Evolutionary conservation across 179 eudicot genomes (phyloP), one percentile per base, ranked within the genome.

Genomic region (Corrigiola litoralis): DNA sequence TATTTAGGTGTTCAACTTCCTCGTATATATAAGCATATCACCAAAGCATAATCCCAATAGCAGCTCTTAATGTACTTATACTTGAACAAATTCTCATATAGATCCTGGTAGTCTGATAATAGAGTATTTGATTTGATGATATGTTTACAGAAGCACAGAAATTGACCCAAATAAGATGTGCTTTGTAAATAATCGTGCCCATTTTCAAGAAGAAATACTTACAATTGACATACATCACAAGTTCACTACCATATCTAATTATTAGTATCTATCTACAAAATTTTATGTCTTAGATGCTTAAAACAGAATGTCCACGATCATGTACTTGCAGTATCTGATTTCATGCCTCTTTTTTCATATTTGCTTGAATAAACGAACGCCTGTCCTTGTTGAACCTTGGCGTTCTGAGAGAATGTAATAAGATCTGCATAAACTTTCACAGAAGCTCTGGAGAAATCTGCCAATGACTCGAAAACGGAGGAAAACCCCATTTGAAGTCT

Each of bases 401-500:
- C 62, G 55, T 50, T 52, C 29, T 73, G 74, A 29, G 59, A 52
- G 8, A 63, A 68, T 45, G 77, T 44, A 54, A 81, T 71, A 32
- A 77, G 75, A 59, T 73, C 69, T n/a, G n/a, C n/a, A n/a, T 18
- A 13, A 4, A 0, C 24, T 17, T 29, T 40, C 9, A 36, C 13
- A 20, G 83, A 71, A 28, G 44, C 44, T 40, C 44, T 68, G 0
- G 83, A 78, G 62, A 81, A 82, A 9, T 81, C 84, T 0, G 46
- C 58, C 34, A 85, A 46, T 4, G 84, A 70, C 69, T 71, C 80
- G 24, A 80, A 82, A 73, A 85, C 83, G 2, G 85, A 80, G 40
- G 69, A 64, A 60, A 85, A 85, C 20, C 85, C 89, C 27, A 40
- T 74, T 67, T 63, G 69, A 40, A 82, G 69, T 45, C 75, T 75